Evolutionary conservation across 805 yeast species (phyloP).

Genomic region (Lipomyces kockii): DNA sequence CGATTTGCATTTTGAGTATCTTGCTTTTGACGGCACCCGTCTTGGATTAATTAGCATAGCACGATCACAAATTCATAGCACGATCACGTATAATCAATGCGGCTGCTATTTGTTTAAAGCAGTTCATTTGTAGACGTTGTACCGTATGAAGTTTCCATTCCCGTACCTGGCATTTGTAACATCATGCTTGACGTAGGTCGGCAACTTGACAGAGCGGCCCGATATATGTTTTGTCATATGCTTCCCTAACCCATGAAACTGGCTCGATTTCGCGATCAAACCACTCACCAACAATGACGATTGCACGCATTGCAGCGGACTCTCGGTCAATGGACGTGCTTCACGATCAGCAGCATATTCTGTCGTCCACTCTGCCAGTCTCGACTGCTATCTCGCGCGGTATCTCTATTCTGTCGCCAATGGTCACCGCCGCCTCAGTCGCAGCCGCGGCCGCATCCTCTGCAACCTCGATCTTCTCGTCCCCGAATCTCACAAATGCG

Average conservation of each 20-base stretch:
- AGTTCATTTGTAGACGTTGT: neutral
- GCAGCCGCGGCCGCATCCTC: neutral
- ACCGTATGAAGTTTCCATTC: no score
- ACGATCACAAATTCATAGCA: no score
- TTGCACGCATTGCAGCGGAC: neutral
- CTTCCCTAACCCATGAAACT: neutral
- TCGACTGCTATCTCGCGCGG: neutral
- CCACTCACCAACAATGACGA: neutral
- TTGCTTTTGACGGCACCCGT: no score
- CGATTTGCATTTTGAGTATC: neutral
- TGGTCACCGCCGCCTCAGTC: conserved; percentile 1
- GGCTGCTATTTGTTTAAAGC: neutral
- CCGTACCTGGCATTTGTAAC: neutral
- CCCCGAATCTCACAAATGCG: neutral
- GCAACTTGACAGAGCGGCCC: no score
- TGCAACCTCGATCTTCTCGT: neutral
- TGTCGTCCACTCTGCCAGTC: neutral
- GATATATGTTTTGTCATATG: no score
- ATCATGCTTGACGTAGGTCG: no score
- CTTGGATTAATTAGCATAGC: neutral
- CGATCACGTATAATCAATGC: neutral
- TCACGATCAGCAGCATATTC: neutral
- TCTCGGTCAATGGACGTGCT: neutral
- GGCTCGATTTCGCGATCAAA: neutral
- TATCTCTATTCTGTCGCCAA: conserved; percentile 2